phyloP scores from a whole-genome alignment of 306 rosid genomes.

The Dryas alaskensis region DNA sequence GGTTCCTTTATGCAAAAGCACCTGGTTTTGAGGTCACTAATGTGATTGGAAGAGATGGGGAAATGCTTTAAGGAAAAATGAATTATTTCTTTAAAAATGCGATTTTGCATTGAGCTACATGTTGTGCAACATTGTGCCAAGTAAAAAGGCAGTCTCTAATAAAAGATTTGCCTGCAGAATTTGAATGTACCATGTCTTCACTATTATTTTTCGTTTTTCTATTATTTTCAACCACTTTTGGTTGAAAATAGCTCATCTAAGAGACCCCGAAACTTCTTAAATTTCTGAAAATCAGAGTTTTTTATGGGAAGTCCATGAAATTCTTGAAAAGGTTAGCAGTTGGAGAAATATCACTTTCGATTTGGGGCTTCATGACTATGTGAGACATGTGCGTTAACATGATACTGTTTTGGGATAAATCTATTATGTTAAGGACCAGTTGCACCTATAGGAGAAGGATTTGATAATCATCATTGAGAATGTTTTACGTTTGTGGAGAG shows the following conservation, averaged over 20 bases:
- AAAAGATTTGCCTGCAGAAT: background rate
- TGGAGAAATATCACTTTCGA: background rate
- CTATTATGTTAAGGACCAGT: background rate
- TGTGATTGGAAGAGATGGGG: background rate
- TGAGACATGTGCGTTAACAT: background rate
- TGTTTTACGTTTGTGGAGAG: background rate
- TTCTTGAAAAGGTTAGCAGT: background rate
- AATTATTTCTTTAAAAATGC: background rate
- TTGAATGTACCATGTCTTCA: background rate
- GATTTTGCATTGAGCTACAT: background rate
- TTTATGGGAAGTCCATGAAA: background rate
- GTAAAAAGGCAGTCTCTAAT: background rate
- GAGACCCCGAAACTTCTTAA: background rate
- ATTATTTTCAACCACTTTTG: background rate
- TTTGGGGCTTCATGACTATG: background rate
- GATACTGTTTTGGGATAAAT: too few species aligned
- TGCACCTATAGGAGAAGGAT: background rate
- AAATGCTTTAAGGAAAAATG: background rate
- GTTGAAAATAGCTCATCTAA: background rate
- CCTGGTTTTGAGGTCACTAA: slow-evolving; percentile 7
- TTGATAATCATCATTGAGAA: background rate
- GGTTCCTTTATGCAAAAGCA: background rate
- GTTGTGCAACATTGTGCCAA: slow-evolving; percentile 11
- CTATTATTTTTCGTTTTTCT: background rate
- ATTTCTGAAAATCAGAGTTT: background rate